Evolutionary conservation across 2,329 filamentous ascomycete genomes (phyloP), one percentile per base, ranked within the genome.

Genomic region (Corynespora cassiicola): DNA sequence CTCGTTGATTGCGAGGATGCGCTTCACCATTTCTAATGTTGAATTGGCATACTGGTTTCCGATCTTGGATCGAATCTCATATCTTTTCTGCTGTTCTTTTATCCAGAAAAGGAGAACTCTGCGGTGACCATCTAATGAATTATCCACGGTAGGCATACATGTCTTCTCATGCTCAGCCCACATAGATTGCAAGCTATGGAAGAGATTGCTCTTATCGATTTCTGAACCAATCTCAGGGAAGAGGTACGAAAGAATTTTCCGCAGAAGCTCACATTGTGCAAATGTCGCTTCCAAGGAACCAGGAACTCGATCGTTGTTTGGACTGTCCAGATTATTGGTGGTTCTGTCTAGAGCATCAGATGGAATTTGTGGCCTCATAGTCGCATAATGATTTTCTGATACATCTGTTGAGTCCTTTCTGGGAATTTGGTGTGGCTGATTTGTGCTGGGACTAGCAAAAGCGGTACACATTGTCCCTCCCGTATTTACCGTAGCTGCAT

Each of bases 191-290:
- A 32, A 20, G 5, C 15, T 32, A 12, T 14, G 19, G 9, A 32
- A 32, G 10, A 32, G 30, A 32, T 32, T 20, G 22, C 17, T 20
- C 17, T 22, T 20, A 21, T 32, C 30, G 22, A 32, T 20, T 14
- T 19, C 14, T 10, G 20, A 32, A 14, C 30, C 19, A 22, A 17
- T 20, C 17, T 12, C 22, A 7, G 19, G 30, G 30, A 32, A 32
- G 10, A 32, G 7, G 30, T 32, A 32, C 15, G 11, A n/a, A 3
- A 32, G 19, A 17, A 32, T n/a, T 7, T 21, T 17, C 17, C 19
- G 17, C 14, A 22, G 15, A 20, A 32, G 30, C 30, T 32, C 30
- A 17, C 30, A 32, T n/a, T 32, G 30, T 14, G 22, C 7, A n/a
- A 32, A 17, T 9, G 30, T 32, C 30, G 14, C 30, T 20, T 32